Evolutionary conservation across 345 rosid species (phyloP).

Genomic region (Eutrema heterophyllum): DNA sequence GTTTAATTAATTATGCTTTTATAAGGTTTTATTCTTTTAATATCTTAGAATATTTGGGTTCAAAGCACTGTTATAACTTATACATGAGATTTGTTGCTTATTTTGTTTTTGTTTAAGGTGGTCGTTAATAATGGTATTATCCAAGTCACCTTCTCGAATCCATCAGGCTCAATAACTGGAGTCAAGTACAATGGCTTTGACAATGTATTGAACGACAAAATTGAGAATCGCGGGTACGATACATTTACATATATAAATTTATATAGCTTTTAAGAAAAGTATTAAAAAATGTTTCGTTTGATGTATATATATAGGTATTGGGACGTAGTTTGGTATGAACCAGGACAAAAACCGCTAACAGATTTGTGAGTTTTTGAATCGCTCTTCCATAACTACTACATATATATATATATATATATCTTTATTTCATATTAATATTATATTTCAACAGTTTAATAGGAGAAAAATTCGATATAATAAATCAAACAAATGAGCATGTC

Average conservation of each 20-base stretch:
- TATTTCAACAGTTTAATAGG: slow-evolving; percentile 41
- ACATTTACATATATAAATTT: neutral
- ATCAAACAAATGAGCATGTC: slow-evolving; percentile 41
- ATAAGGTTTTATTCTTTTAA: neutral
- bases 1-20: neutral
- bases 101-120: slow-evolving; percentile 41
- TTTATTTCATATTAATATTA: neutral
- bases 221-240: slow-evolving; percentile 52
- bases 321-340: slow-evolving; percentile 74
- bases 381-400: neutral
- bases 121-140: slow-evolving; percentile 64
- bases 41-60: neutral
- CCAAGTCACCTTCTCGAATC: slow-evolving; percentile 52
- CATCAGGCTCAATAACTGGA: slow-evolving; percentile 55
- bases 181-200: slow-evolving; percentile 56
- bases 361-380: slow-evolving; percentile 24
- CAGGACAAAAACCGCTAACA: slow-evolving; percentile 33
- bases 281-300: neutral
- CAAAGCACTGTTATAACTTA: neutral
- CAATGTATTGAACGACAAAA: slow-evolving; percentile 45
- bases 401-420: neutral
- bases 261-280: neutral
- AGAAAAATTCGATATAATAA: slow-evolving; percentile 36
- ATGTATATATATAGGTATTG: slow-evolving; percentile 50
- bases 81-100: neutral